Evolutionary conservation across 2,329 filamentous ascomycete species (phyloP).

Genomic region (Acrocalymma vagum): DNA sequence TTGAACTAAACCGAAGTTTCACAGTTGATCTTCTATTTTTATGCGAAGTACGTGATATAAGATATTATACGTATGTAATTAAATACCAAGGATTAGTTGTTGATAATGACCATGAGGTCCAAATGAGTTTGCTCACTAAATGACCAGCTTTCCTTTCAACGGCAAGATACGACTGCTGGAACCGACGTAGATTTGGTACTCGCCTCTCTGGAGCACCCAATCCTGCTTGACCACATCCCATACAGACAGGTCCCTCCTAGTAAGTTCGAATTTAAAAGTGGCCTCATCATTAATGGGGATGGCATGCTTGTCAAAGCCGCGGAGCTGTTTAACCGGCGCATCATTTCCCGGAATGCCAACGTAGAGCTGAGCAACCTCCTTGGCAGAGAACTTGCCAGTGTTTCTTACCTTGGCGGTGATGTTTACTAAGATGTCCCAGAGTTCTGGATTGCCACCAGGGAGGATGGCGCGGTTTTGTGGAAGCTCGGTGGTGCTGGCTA

Average conservation of each 20-base stretch:
- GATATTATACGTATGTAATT: too few relatives aligned
- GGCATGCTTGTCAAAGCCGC: constrained; percentile 78
- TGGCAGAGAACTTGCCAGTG: constrained; percentile 68
- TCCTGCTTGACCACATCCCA: constrained; percentile 80
- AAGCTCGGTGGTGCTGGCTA: constrained; percentile 62
- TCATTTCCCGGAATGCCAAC: constrained; percentile 61
- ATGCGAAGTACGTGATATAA: too few relatives aligned
- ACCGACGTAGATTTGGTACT: constrained; percentile 34
- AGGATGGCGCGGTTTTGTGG: constrained; percentile 51
- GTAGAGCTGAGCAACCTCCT: constrained; percentile 78
- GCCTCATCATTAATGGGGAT: constrained; percentile 71
- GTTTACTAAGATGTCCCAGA: constrained; percentile 73
- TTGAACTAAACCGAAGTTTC: too few relatives aligned
- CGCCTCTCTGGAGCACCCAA: constrained; percentile 65
- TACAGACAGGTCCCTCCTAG: constrained; percentile 80
- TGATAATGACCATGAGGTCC: too few relatives aligned
- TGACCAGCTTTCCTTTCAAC: constrained; percentile 10
- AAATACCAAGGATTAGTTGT: too few relatives aligned
- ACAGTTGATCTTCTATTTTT: too few relatives aligned
- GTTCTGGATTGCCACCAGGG: constrained; percentile 43
- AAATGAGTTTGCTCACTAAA: too few relatives aligned
- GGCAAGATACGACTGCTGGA: constrained; percentile 36
- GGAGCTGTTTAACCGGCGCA: constrained; percentile 69
- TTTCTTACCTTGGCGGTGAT: constrained; percentile 73
- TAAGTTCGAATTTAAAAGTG: constrained; percentile 72